A percentile compares a stretch with the other conserved stretches of the same genome.
Evolutionary conservation across 1,284 basidiomycete genomes (phyloP).

Genomic region (Fomitopsis schrenkii): DNA sequence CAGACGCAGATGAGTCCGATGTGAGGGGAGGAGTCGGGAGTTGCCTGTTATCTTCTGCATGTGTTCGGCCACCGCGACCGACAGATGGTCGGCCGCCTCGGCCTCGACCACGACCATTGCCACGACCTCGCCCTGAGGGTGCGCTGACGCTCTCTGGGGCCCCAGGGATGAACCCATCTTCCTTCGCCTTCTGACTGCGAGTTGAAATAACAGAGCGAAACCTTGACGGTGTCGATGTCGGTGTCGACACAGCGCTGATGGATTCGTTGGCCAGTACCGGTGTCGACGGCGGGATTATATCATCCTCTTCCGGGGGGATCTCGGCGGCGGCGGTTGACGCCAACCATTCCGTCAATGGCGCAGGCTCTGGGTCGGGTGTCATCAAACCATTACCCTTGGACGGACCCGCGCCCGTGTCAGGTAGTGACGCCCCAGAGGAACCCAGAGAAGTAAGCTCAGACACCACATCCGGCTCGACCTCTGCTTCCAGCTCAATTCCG

Average conservation of each 20-base stretch:
- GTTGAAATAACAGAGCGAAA: constrained; percentile 57
- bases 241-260: constrained; percentile 8
- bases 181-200: constrained; percentile 48
- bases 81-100: neutral
- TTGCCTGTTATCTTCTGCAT: constrained; percentile 22
- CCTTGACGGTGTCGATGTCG: constrained; percentile 19
- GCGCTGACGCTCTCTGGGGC: constrained; percentile 15
- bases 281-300: constrained; percentile 17
- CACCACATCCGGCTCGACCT: constrained; percentile 35
- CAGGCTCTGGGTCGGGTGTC: constrained; percentile 30
- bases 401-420: constrained; percentile 11
- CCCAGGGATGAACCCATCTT: constrained; percentile 13
- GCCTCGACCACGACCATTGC: constrained; percentile 10
- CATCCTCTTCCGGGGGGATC: neutral
- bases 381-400: constrained; percentile 27
- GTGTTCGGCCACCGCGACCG: neutral
- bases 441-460: constrained; percentile 46
- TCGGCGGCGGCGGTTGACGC: neutral
- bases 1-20: constrained; percentile 24
- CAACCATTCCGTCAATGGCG: constrained; percentile 13
- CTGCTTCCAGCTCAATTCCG: constrained; percentile 44
- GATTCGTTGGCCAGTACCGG: constrained; percentile 1
- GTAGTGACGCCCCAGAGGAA: constrained; percentile 19
- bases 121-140: neutral
- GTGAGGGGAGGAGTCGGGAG: constrained; percentile 33